Conservation (phyloP, 495 filamentous ascomycete genomes). For the Aspergillus homomorphus region DNA sequence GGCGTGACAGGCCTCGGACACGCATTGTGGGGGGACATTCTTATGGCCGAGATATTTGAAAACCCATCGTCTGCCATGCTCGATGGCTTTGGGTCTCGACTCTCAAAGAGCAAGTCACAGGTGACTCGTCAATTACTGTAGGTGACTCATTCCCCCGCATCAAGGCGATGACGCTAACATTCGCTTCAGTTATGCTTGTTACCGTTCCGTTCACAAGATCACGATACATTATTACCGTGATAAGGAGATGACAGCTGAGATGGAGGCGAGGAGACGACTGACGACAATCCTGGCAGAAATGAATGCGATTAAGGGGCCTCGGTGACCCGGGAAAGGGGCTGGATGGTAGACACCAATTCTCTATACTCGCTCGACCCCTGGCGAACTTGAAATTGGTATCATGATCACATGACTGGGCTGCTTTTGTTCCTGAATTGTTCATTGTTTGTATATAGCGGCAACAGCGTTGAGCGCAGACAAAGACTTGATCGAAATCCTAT, state of each 20-base stretch:
- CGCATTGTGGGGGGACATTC: slow-evolving; percentile 49
- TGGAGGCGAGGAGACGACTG: slow-evolving; percentile 37
- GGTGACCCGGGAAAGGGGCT: not conserved
- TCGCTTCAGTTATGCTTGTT: slow-evolving; percentile 40
- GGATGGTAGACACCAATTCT: not conserved
- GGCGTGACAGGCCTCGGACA: slow-evolving; percentile 46
- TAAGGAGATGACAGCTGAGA: slow-evolving; percentile 35
- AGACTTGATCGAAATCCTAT: not conserved
- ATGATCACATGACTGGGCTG: not conserved
- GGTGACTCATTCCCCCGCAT: slow-evolving; percentile 8
- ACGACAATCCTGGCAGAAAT: slow-evolving; percentile 29
- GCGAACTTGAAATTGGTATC: not conserved
- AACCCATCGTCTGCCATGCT: slow-evolving; percentile 31
- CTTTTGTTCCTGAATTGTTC: not conserved
- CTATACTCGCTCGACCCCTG: not conserved
- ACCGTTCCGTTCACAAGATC: slow-evolving; percentile 37
- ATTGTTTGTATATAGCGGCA: not conserved
- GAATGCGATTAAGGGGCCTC: slow-evolving; percentile 8
- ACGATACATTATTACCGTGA: slow-evolving; percentile 43
- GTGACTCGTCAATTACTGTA: slow-evolving; percentile 37
- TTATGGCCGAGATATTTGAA: slow-evolving; percentile 46
- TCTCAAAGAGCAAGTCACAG: slow-evolving; percentile 21
- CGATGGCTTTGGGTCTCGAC: slow-evolving; percentile 38
- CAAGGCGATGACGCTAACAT: not conserved
- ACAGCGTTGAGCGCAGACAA: not conserved